Base-by-base conservation (phyloP, 768 basidiomycete species). In the Lentinula aciculospora region DNA sequence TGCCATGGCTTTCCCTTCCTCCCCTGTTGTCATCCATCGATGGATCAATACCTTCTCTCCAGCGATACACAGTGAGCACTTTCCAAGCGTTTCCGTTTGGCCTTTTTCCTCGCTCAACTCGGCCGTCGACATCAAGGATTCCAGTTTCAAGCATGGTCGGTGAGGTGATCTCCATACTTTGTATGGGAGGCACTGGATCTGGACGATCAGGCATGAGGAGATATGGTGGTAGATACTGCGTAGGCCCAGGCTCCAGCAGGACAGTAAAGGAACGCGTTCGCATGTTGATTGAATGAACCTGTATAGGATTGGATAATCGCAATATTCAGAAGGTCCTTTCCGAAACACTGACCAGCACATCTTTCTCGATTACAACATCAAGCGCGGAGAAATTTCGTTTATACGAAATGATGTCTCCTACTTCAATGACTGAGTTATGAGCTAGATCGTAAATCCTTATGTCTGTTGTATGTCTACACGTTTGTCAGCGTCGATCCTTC, bases 31-130 rank as follows among this genome's bases (percentile, higher is more conserved):
- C 68, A 7, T 64, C 63, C 7, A 58, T 55, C 27, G 59, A 61
- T 17, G 54, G 29, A 6, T 53, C 61, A 21, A 54, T 58, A 62
- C 73, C 75, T 0, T 71, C 71, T 27, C 72, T 65, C 76, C 78
- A 80, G 15, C 83, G 68, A 79, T 80, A 85, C 4, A 85, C 70
- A 4, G 79, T 78, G 61, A 85, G 71, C 8, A 67, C 65, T 65
- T 85, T 85, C 82, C 82, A 84, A 3, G 82, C 81, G 58, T 82
- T 81, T 6, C 75, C 79, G 58, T 80, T 75, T 2, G 78, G 74
- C 27, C 79, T 63, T 54, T 70, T 69, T 10, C 66, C 42, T 48
- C 71, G 74, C 10, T 76, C 72, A 1, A 83, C 69, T 3, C 80
- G 74, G 2, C 77, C 81, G 57, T 84, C 81, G 0, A 75, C 66